Evolutionary conservation across 148 eudicot species (phyloP).

Genomic region (Drosera capensis): DNA sequence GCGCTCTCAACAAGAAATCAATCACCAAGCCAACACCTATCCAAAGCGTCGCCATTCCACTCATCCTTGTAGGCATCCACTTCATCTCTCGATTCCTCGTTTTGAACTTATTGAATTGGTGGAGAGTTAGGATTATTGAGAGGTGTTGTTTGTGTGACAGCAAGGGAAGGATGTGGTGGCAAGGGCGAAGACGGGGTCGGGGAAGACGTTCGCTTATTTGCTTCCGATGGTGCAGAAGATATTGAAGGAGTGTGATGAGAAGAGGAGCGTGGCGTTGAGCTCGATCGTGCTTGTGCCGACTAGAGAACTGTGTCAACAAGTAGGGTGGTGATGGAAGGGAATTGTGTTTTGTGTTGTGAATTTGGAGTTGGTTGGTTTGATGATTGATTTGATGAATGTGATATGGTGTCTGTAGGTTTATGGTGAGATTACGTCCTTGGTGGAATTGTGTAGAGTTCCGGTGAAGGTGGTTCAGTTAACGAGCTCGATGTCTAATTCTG

Average conservation of each 20-base stretch:
- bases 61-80: constrained; percentile 41
- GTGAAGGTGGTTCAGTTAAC: constrained; percentile 59
- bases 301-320: constrained; percentile 81
- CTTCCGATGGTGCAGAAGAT: constrained; percentile 89
- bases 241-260: constrained; percentile 29
- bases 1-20: constrained; percentile 49
- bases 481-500: constrained; percentile 45
- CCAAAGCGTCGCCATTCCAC: constrained; percentile 61
- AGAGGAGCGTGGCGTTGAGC: constrained; percentile 31
- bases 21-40: constrained; percentile 66
- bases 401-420: constrained; percentile 35
- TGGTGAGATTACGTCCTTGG: constrained; percentile 41
- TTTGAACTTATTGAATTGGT: neutral
- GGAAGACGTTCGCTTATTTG: constrained; percentile 82
- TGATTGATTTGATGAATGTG: no score
- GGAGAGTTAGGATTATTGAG: no score
- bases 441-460: constrained; percentile 70
- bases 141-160: no score
- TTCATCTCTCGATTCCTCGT: no score
- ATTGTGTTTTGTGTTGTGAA: no score
- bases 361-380: no score
- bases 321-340: neutral
- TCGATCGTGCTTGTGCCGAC: constrained; percentile 72
- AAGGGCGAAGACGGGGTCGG: constrained; percentile 91
- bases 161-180: constrained; percentile 96